Percentiles rank a stretch among this genome's conserved stretches.
Evolutionary conservation across 1,284 basidiomycete genomes (phyloP).

Genomic region (Anthracocystis walkeri): DNA sequence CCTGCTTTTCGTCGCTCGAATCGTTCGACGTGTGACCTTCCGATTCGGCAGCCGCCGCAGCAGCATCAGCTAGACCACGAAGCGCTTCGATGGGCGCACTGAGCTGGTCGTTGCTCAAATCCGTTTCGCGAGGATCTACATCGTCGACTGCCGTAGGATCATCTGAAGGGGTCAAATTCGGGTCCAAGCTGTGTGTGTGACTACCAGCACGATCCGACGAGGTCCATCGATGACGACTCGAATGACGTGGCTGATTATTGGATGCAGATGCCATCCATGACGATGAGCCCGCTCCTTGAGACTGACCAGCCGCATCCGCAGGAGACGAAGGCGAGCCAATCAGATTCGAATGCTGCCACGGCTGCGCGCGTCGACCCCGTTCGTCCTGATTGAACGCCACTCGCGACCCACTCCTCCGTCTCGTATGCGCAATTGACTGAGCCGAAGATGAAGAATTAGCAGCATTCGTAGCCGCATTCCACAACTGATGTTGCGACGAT

Average conservation of each 20-base stretch:
- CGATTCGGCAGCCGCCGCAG: slow-evolving; percentile 82
- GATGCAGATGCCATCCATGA: slow-evolving; percentile 30
- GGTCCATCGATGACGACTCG: slow-evolving; percentile 29
- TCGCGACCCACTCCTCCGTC: slow-evolving; percentile 15
- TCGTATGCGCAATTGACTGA: neutral
- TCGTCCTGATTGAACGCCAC: slow-evolving; percentile 18
- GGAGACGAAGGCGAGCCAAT: slow-evolving; percentile 18
- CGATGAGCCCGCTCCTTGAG: neutral
- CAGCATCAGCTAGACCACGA: slow-evolving; percentile 90
- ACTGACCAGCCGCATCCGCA: slow-evolving; percentile 2
- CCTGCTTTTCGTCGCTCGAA: slow-evolving; percentile 36
- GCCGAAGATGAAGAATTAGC: slow-evolving; percentile 15
- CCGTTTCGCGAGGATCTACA: slow-evolving; percentile 33
- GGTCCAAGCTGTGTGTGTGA: slow-evolving; percentile 29
- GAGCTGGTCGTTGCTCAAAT: slow-evolving; percentile 55
- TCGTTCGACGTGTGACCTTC: slow-evolving; percentile 37
- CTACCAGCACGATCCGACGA: slow-evolving; percentile 33
- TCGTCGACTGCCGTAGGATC: slow-evolving; percentile 16
- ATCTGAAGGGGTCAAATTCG: slow-evolving; percentile 31
- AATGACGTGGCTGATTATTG: slow-evolving; percentile 10
- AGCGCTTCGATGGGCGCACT: slow-evolving; percentile 90
- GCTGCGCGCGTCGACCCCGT: slow-evolving; percentile 9
- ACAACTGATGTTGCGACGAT: slow-evolving; percentile 2
- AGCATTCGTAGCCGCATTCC: slow-evolving; percentile 16
- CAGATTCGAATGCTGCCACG: slow-evolving; percentile 23